These are phyloP conservation scores for Penicillium frequentans DNA, from an alignment of 2,329 filamentous ascomycete genomes.

Conservation along the genomic window DNA sequence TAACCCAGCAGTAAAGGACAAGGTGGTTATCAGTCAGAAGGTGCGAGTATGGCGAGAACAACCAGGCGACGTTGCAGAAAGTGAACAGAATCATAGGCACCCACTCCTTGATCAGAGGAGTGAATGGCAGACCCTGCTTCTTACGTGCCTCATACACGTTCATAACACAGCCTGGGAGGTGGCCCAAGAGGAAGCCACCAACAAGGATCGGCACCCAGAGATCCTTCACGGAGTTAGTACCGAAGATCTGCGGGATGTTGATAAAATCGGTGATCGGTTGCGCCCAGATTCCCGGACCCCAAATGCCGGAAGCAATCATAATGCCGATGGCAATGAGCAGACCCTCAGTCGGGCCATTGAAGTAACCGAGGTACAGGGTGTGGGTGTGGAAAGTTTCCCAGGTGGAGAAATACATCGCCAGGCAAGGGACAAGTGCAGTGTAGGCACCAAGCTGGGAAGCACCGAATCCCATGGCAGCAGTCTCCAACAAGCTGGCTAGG, in stretches of 20 bases:
- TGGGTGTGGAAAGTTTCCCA: slow-evolving; percentile 99
- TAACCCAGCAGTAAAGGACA: slow-evolving; percentile 85
- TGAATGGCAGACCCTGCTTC: slow-evolving; percentile 68
- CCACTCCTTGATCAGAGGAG: slow-evolving; percentile 90
- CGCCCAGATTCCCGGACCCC: slow-evolving; percentile 84
- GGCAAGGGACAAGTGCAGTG: slow-evolving; percentile 83
- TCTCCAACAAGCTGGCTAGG: slow-evolving; percentile 84
- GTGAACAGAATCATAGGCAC: slow-evolving; percentile 84
- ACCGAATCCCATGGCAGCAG: slow-evolving; percentile 88
- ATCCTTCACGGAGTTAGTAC: slow-evolving; percentile 75
- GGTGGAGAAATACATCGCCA: slow-evolving; percentile 99
- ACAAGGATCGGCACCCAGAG: slow-evolving; percentile 78
- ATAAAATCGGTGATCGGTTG: slow-evolving; percentile 70
- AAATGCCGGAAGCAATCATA: slow-evolving; percentile 85
- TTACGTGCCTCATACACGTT: slow-evolving; percentile 80
- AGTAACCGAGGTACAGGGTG: slow-evolving; percentile 89
- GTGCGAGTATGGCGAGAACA: slow-evolving; percentile 84
- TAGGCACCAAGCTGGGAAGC: slow-evolving; percentile 82
- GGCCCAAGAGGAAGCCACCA: slow-evolving; percentile 64
- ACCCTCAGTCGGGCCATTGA: slow-evolving; percentile 97
- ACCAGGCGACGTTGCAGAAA: slow-evolving; percentile 73
- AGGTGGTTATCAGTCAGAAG: slow-evolving; percentile 82
- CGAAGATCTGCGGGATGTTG: slow-evolving; percentile 64
- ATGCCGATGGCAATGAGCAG: slow-evolving; percentile 82
- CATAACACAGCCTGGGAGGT: slow-evolving; percentile 84